phyloP scores from a whole-genome alignment of 768 basidiomycete genomes.

The Auricularia cornea region DNA sequence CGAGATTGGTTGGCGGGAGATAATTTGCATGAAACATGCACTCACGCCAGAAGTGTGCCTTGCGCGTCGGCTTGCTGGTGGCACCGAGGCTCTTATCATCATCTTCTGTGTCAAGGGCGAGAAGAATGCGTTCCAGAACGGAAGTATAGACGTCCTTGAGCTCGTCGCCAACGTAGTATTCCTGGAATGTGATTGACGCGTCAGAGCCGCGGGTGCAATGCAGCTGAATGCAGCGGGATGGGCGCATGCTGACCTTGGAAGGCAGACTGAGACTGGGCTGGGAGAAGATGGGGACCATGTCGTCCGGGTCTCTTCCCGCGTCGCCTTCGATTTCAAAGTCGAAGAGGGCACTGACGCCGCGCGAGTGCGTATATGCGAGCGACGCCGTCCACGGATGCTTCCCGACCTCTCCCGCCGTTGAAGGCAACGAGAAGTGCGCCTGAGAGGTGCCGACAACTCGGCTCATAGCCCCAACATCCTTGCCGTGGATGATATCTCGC shows the following conservation, averaged over 20 bases:
- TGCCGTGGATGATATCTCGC: slow-evolving; percentile 48
- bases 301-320: slow-evolving; percentile 74
- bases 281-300: slow-evolving; percentile 78
- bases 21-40: slow-evolving; percentile 26
- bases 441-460: no score
- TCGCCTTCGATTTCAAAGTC: slow-evolving; percentile 85
- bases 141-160: slow-evolving; percentile 63
- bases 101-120: slow-evolving; percentile 43
- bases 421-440: neutral
- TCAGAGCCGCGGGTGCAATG: neutral
- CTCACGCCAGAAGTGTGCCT: slow-evolving; percentile 24
- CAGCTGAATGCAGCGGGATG: slow-evolving; percentile 7
- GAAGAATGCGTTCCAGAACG: slow-evolving; percentile 58
- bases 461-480: slow-evolving; percentile 24
- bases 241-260: slow-evolving; percentile 55
- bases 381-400: slow-evolving; percentile 54
- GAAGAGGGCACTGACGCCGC: slow-evolving; percentile 73
- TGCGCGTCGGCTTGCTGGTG: slow-evolving; percentile 9
- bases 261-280: slow-evolving; percentile 78
- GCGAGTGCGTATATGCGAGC: slow-evolving; percentile 78
- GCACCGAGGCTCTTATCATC: slow-evolving; percentile 23
- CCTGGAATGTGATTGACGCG: slow-evolving; percentile 32
- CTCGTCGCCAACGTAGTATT: slow-evolving; percentile 59
- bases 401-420: slow-evolving; percentile 31
- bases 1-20: slow-evolving; percentile 32